Evolutionary conservation across 176 grass and related monocot species (phyloP).

Genomic region (Ensete glaucum): DNA sequence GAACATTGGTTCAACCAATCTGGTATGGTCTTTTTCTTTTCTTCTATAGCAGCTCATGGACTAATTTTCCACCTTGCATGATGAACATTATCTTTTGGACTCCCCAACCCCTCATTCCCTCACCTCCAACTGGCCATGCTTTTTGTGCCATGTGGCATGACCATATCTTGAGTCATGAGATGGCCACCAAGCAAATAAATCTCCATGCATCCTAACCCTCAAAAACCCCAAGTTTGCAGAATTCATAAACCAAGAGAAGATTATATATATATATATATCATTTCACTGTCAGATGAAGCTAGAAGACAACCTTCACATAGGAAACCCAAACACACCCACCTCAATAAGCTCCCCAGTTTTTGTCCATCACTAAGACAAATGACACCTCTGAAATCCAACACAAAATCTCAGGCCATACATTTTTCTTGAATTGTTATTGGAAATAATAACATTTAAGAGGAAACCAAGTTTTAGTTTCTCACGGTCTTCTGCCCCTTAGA

Average conservation of each 20-base stretch:
- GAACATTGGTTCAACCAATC: too few species aligned
- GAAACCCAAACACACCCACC: not conserved
- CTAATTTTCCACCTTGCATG: too few species aligned
- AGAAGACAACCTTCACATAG: not conserved
- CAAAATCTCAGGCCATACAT: not conserved
- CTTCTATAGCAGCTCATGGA: too few species aligned
- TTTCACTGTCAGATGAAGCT: not conserved
- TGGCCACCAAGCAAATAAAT: slow-evolving; percentile 7
- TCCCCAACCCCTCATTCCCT: slow-evolving; percentile 1
- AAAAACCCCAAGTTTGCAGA: not conserved
- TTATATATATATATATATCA: too few species aligned
- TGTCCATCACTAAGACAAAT: not conserved
- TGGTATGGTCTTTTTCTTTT: too few species aligned
- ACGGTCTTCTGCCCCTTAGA: not conserved
- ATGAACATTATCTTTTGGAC: not conserved
- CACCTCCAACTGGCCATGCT: not conserved
- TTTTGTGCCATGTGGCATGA: slow-evolving; percentile 1
- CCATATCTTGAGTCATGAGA: slow-evolving; percentile 2
- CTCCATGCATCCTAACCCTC: not conserved
- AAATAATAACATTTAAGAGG: not conserved
- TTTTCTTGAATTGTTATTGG: not conserved
- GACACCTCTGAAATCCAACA: not conserved
- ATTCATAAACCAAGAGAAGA: not conserved
- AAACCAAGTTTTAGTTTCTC: not conserved
- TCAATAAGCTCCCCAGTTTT: not conserved